A percentile compares a stretch with the other conserved stretches of the same genome.
These are phyloP conservation scores for Debaryomyces prosopidis DNA, from an alignment of 805 yeast genomes.

Conservation along the genomic window DNA sequence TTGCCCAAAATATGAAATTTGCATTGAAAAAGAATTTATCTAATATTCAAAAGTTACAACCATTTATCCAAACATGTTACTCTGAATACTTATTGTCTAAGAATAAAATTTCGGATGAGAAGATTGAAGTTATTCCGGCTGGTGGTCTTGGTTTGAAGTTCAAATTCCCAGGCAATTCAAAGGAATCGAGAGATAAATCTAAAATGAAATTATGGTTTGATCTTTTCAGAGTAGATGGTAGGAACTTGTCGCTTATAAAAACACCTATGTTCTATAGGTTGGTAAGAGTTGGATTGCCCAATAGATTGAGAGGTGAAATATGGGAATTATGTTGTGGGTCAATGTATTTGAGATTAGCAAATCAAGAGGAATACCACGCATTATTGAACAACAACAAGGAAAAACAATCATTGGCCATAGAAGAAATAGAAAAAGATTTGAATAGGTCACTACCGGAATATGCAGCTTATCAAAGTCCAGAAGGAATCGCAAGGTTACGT, in stretches of 20 bases:
- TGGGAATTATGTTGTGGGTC: constrained; percentile 95
- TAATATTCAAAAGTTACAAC: constrained; percentile 59
- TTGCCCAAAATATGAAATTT: constrained; percentile 67
- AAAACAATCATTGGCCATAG: constrained; percentile 78
- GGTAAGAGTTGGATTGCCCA: constrained; percentile 91
- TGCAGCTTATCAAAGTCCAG: constrained; percentile 84
- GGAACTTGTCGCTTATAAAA: constrained; percentile 73
- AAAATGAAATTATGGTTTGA: constrained; percentile 95
- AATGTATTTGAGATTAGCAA: constrained; percentile 66
- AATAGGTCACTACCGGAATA: constrained; percentile 95
- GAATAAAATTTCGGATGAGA: constrained; percentile 46
- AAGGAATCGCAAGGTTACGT: constrained; percentile 82
- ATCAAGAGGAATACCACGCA: constrained; percentile 57
- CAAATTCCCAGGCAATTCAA: constrained; percentile 89
- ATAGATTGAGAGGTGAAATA: constrained; percentile 88
- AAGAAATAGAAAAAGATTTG: constrained; percentile 94
- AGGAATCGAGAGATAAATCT: constrained; percentile 72
- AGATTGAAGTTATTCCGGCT: constrained; percentile 54
- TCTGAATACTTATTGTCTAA: constrained; percentile 79
- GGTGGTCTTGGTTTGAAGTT: constrained; percentile 87
- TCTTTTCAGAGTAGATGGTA: constrained; percentile 78
- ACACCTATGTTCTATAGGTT: constrained; percentile 80
- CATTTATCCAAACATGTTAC: constrained; percentile 70
- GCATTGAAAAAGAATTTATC: constrained; percentile 63
- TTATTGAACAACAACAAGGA: constrained; percentile 63